These are phyloP conservation scores for Schwanniomyces yamadae DNA, from an alignment of 805 yeast genomes.

Conservation along the genomic window DNA sequence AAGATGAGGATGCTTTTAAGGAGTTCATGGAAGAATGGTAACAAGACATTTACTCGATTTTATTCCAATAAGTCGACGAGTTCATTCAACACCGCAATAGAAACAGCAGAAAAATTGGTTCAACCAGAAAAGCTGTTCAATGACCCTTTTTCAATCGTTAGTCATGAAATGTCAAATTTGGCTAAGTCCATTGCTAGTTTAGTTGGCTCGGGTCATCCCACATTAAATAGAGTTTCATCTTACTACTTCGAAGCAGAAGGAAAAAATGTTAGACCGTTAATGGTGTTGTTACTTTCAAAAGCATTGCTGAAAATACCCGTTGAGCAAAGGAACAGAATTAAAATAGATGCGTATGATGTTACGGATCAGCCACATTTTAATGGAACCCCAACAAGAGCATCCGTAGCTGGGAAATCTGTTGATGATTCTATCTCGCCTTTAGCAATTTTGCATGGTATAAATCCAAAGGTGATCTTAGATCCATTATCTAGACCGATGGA, in stretches of 20 bases:
- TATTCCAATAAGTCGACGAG: constrained; percentile 4
- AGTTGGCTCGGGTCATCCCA: constrained; percentile 92
- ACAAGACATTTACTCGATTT: neutral
- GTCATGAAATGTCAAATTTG: constrained; percentile 86
- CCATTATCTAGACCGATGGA: constrained; percentile 83
- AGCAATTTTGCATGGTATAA: constrained; percentile 81
- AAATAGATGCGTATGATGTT: constrained; percentile 63
- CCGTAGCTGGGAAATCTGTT: constrained; percentile 60
- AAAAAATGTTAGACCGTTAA: constrained; percentile 88
- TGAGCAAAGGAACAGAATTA: constrained; percentile 60
- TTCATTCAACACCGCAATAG: constrained; percentile 54
- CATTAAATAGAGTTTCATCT: constrained; percentile 85
- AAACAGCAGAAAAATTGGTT: constrained; percentile 71
- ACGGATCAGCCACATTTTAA: constrained; percentile 61
- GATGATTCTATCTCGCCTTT: constrained; percentile 75
- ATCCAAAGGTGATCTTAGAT: constrained; percentile 77
- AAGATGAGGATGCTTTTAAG: constrained; percentile 1
- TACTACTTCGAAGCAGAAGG: constrained; percentile 97
- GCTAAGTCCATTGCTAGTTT: constrained; percentile 84
- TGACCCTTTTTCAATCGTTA: constrained; percentile 89
- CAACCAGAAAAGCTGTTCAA: constrained; percentile 57
- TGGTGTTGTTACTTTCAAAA: constrained; percentile 79
- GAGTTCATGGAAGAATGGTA: neutral
- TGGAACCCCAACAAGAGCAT: constrained; percentile 54
- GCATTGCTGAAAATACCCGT: constrained; percentile 76